A percentile compares a stretch with the other conserved stretches of the same genome.
phyloP scores from a whole-genome alignment of 345 rosid species.

The Lepidium aucheri region DNA sequence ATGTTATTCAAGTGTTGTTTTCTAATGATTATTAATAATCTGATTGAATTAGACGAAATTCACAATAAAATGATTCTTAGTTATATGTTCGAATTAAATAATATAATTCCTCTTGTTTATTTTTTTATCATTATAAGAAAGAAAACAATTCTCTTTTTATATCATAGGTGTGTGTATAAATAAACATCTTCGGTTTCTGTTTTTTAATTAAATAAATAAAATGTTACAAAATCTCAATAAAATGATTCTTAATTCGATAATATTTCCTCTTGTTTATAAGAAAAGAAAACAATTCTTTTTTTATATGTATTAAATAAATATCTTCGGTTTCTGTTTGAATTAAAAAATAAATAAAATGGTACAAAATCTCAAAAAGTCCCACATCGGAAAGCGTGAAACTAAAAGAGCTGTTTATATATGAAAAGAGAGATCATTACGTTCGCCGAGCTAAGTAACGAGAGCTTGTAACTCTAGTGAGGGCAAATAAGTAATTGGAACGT shows the following conservation, averaged over 20 bases:
- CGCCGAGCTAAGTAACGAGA: background rate
- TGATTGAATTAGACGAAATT: background rate
- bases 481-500: background rate
- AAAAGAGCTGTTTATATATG: background rate
- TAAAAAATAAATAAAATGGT: background rate
- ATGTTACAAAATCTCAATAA: background rate
- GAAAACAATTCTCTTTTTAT: too few relatives aligned
- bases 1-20: too few relatives aligned
- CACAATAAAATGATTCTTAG: background rate
- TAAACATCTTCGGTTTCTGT: too few relatives aligned
- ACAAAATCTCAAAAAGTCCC: background rate
- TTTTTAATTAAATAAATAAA: background rate
- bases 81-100: background rate
- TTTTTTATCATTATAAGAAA: too few relatives aligned
- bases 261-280: too few relatives aligned
- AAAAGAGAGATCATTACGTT: background rate
- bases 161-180: too few relatives aligned
- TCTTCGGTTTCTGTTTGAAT: background rate
- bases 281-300: too few relatives aligned
- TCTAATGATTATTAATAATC: background rate
- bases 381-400: background rate
- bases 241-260: background rate
- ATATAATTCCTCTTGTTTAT: too few relatives aligned
- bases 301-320: too few relatives aligned
- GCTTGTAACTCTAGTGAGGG: conserved; percentile 6